Base-by-base conservation (phyloP, 208 protist genomes). In the Leishmania lainsoni region DNA sequence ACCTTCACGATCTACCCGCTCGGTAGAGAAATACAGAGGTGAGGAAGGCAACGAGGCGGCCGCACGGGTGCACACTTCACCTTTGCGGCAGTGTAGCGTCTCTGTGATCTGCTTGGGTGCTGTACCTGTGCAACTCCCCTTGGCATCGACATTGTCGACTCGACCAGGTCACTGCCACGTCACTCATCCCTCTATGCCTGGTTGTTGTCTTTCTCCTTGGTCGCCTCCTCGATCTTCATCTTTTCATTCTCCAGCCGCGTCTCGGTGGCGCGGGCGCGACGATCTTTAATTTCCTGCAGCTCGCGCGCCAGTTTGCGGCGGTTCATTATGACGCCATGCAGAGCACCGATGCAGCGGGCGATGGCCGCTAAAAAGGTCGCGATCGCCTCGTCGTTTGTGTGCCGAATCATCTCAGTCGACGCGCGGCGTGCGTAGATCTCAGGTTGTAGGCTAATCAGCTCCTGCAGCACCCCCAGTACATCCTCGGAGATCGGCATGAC, bases 311-410 rank as follows among this genome's bases (percentile, higher is more conserved):
- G 81, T 39, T 87, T 91, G 75, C 94, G 94, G 51, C 92, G 90
- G 76, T 98, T 96, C 29, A 95, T 84, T 72, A 96, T 94, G 26
- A 98, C 93, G 70, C 94, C 93, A 83, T 98, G 93, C 49, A 98
- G 83, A 5, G 91, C 91, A 14, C 91, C 85, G 63, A 98, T 91
- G 80, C 92, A 96, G 69, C 94, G 91, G 17, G 87, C 93, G 76
- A 94, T 90, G 61, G 93, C 89, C 17, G 93, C 94, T 61, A 98
- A 76, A 78, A 96, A 98, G 71, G 93, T 98, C 39, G 92, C 89
- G 65, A 98, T 91, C 54, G 93, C 92, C 81, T 91, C 87, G 74
- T 98, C 94, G 72, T 98, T 98, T 0, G 92, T 91, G 85, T 94
- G 89, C 17, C 92, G 92, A 39, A 96, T 93, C 94, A 98, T 96